Percentiles rank a stretch among this genome's conserved stretches.
These are phyloP conservation scores for Clonostachys sp. DNA, from an alignment of 2,329 filamentous ascomycete species.

Conservation along the genomic window DNA sequence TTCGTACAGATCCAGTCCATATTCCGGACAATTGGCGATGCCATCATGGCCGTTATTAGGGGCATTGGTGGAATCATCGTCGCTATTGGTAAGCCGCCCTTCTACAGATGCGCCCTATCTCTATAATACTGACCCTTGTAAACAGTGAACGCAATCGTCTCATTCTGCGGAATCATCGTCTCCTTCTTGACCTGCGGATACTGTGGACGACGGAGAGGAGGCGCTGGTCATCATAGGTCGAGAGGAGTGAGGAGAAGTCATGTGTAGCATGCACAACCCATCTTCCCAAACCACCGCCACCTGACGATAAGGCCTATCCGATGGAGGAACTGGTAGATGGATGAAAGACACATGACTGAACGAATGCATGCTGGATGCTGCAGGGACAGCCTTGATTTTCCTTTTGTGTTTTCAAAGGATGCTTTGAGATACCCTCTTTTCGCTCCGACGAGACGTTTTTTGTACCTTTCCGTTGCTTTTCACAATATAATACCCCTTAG, in stretches of 20 bases:
- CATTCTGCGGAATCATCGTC: slow-evolving; percentile 62
- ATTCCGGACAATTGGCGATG: slow-evolving; percentile 60
- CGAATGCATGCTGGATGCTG: no score
- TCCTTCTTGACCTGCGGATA: slow-evolving; percentile 56
- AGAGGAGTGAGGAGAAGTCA: background rate
- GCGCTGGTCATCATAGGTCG: background rate
- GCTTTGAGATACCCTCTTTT: background rate
- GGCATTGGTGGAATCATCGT: slow-evolving; percentile 61
- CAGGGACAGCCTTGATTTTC: background rate
- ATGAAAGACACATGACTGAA: background rate
- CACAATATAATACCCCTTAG: background rate
- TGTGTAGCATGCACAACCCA: slow-evolving; percentile 3
- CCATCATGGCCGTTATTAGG: slow-evolving; percentile 64
- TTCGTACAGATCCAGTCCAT: slow-evolving; percentile 23
- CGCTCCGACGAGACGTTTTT: background rate
- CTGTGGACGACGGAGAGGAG: slow-evolving; percentile 15
- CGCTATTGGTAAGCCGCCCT: slow-evolving; percentile 37
- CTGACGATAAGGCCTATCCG: background rate
- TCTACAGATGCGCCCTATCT: no score
- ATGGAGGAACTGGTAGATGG: slow-evolving; percentile 1
- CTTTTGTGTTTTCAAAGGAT: background rate
- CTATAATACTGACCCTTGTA: no score
- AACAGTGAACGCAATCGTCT: slow-evolving; percentile 56
- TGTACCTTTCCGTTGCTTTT: no score
- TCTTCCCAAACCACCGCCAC: background rate